A percentile compares a stretch with the other conserved stretches of the same genome.
phyloP scores from a whole-genome alignment of 2,329 filamentous ascomycete species.

The Dryadomyces quercivorus region DNA sequence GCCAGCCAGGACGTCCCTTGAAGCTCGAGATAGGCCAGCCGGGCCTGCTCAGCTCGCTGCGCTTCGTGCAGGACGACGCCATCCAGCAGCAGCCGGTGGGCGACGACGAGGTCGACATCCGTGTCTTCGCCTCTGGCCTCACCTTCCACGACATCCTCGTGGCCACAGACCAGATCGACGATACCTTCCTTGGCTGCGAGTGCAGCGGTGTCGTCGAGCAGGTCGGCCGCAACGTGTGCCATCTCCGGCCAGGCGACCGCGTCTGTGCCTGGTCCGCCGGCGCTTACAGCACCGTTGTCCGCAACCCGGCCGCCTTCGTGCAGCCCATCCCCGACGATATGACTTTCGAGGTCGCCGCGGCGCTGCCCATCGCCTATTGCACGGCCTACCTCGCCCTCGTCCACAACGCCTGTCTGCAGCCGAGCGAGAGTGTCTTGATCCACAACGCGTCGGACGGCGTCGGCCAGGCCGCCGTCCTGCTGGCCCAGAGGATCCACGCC shows the following conservation, averaged over 20 bases:
- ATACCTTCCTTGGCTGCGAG: slow-evolving; percentile 17
- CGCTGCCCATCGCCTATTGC: slow-evolving; percentile 26
- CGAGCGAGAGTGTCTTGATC: slow-evolving; percentile 27
- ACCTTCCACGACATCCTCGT: slow-evolving; percentile 25
- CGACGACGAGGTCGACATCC: slow-evolving; percentile 18
- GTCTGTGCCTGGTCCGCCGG: slow-evolving; percentile 10
- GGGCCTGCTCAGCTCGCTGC: slow-evolving; percentile 17
- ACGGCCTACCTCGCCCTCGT: slow-evolving; percentile 29
- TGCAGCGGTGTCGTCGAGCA: slow-evolving; percentile 13
- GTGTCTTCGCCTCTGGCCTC: slow-evolving; percentile 16
- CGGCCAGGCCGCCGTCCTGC: slow-evolving; percentile 26
- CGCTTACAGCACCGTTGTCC: neutral
- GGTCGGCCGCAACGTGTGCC: slow-evolving; percentile 10
- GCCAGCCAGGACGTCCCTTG: slow-evolving; percentile 6
- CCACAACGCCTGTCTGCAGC: slow-evolving; percentile 23
- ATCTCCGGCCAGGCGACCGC: slow-evolving; percentile 20
- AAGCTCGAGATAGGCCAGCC: slow-evolving; percentile 10
- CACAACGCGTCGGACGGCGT: slow-evolving; percentile 26
- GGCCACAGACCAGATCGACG: slow-evolving; percentile 13
- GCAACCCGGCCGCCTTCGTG: neutral
- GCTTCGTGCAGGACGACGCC: slow-evolving; percentile 15
- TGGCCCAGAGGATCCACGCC: slow-evolving; percentile 25
- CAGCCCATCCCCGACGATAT: neutral
- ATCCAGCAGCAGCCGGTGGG: neutral
- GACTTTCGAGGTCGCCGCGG: slow-evolving; percentile 14